Conservation (phyloP, 768 basidiomycete species). For the Lentinula boryana region DNA sequence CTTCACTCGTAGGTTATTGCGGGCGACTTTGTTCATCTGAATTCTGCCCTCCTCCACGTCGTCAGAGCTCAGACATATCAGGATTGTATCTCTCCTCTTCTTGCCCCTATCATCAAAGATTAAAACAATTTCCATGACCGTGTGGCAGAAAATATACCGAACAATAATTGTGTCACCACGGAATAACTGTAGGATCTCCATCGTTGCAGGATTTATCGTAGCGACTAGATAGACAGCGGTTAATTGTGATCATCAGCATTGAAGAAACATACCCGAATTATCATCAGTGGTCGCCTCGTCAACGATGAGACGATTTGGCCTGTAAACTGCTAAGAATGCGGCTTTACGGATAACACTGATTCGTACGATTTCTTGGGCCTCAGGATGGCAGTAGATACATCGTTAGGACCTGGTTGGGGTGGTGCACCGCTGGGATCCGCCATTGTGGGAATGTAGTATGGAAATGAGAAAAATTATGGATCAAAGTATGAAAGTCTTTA, state of each 20-base stretch:
- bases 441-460: constrained; percentile 26
- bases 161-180: constrained; percentile 96
- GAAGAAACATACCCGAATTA: constrained; percentile 69
- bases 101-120: constrained; percentile 61
- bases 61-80: constrained; percentile 93
- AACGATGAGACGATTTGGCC: constrained; percentile 96
- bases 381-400: constrained; percentile 91
- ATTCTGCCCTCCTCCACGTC: constrained; percentile 98
- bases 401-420: constrained; percentile 81
- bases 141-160: constrained; percentile 44
- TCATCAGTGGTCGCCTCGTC: constrained; percentile 94
- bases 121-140: background rate
- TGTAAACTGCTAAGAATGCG: constrained; percentile 27
- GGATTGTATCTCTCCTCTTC: constrained; percentile 95
- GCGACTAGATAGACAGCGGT: constrained; percentile 53
- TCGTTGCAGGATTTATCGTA: constrained; percentile 91
- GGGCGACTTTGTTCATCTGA: constrained; percentile 99
- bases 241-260: constrained; percentile 8
- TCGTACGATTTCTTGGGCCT: constrained; percentile 97
- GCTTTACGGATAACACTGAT: constrained; percentile 4
- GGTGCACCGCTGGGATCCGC: constrained; percentile 83
- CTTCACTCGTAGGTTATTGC: constrained; percentile 97
- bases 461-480: background rate
- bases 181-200: constrained; percentile 92
- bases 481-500: background rate